These are phyloP conservation scores for Aspergillus tamarii DNA, from an alignment of 2,329 filamentous ascomycete species.

Conservation along the genomic window DNA sequence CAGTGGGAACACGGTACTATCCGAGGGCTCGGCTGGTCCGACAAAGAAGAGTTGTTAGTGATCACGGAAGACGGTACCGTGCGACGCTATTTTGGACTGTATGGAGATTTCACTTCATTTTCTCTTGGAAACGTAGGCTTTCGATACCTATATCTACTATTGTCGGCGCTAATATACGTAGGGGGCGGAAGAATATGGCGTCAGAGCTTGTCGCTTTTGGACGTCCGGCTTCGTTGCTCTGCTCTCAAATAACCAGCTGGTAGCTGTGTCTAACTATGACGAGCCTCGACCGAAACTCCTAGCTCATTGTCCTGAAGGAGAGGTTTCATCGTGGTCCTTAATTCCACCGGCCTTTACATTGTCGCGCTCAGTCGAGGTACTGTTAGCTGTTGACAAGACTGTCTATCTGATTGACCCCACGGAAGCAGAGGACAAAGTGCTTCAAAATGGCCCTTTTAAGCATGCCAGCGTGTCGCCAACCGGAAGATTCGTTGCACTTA, in stretches of 20 bases:
- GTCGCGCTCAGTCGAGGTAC: conserved; percentile 88
- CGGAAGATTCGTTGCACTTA: conserved; percentile 84
- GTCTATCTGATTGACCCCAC: conserved; percentile 84
- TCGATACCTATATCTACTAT: too few relatives aligned
- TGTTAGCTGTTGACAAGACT: conserved; percentile 82
- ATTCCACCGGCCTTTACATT: conserved; percentile 86
- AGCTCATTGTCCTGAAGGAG: conserved; percentile 73
- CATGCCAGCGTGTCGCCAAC: conserved; percentile 91
- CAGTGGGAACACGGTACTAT: conserved; percentile 89
- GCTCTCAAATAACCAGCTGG: conserved; percentile 81
- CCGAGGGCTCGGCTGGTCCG: conserved; percentile 91
- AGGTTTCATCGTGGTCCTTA: conserved; percentile 85
- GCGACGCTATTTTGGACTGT: conserved; percentile 85
- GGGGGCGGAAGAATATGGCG: conserved; percentile 84
- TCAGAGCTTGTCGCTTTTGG: conserved; percentile 90
- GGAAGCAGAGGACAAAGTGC: conserved; percentile 86
- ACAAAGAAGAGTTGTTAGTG: conserved; percentile 88
- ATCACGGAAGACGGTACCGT: conserved; percentile 89
- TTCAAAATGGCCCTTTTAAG: conserved; percentile 89
- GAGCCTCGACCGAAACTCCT: conserved; percentile 87
- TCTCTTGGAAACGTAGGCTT: conserved; percentile 72
- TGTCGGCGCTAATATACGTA: conserved; percentile 30
- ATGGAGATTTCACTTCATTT: conserved; percentile 94
- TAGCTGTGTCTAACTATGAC: conserved; percentile 85
- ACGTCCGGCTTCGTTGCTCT: conserved; percentile 89